phyloP scores from a whole-genome alignment of 768 basidiomycete species.

The Phylloporus rhodoxanthus region DNA sequence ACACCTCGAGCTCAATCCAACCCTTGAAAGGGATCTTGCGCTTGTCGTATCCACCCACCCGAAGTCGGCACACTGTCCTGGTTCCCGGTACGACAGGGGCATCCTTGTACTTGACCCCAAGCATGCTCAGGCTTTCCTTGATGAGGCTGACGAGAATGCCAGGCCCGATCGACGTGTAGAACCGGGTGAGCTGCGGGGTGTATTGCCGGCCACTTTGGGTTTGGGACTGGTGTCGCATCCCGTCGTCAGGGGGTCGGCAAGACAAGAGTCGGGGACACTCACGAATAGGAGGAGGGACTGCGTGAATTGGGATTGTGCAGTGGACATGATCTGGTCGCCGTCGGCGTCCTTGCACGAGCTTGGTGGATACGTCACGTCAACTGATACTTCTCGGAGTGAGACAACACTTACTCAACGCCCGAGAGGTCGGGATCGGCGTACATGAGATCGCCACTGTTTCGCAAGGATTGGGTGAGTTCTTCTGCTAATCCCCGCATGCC shows the following conservation, averaged over 20 bases:
- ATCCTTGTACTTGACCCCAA: constrained; percentile 47
- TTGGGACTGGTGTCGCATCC: constrained; percentile 53
- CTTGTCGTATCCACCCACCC: constrained; percentile 65
- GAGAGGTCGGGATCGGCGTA: constrained; percentile 56
- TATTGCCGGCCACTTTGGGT: constrained; percentile 71
- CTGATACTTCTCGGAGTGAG: not conserved
- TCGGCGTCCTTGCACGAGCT: constrained; percentile 41
- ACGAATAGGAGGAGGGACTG: constrained; percentile 80
- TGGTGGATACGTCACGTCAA: not conserved
- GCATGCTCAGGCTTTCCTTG: constrained; percentile 43
- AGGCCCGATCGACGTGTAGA: constrained; percentile 62
- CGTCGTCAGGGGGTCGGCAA: not conserved
- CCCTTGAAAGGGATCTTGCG: constrained; percentile 66
- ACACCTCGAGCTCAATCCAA: constrained; percentile 66
- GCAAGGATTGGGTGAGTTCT: constrained; percentile 61
- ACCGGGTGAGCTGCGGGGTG: constrained; percentile 71
- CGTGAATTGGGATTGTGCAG: constrained; percentile 68
- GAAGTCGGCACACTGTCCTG: constrained; percentile 32
- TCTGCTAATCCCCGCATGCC: constrained; percentile 55
- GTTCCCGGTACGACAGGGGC: constrained; percentile 23
- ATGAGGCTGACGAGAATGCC: constrained; percentile 48
- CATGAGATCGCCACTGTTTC: constrained; percentile 67
- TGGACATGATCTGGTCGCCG: constrained; percentile 55
- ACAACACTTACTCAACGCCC: constrained; percentile 27
- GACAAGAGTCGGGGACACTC: constrained; percentile 19